Conservation (phyloP, 2,329 filamentous ascomycete species). For the Fusarium redolens region DNA sequence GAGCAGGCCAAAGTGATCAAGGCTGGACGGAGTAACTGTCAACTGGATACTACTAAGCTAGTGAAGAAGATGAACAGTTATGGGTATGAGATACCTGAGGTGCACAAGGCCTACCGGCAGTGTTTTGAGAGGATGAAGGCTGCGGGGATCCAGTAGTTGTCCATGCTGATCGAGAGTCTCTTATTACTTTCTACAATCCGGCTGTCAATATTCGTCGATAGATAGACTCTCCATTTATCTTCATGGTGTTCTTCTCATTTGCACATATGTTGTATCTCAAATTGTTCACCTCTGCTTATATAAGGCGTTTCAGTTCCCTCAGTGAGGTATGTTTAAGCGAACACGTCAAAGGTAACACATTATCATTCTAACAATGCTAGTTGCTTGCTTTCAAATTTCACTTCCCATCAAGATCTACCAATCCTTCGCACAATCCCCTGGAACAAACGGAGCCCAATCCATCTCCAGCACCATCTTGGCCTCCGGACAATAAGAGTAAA, state of each 20-base stretch:
- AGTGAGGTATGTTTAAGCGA: too few relatives aligned
- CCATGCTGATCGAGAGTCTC: too few relatives aligned
- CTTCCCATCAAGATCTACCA: not conserved
- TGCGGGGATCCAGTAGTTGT: not conserved
- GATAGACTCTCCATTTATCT: too few relatives aligned
- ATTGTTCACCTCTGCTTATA: accelerated
- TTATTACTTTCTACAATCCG: too few relatives aligned
- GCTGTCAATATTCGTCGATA: too few relatives aligned
- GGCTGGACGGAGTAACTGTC: constrained; percentile 72
- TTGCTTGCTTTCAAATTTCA: accelerated
- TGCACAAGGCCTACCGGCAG: constrained; percentile 67
- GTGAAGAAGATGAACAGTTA: constrained; percentile 70
- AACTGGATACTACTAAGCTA: constrained; percentile 72
- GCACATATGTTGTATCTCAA: too few relatives aligned
- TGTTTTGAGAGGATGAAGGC: constrained; percentile 11
- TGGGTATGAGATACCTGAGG: constrained; percentile 67
- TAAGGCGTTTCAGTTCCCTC: not conserved
- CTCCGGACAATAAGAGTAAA: not conserved
- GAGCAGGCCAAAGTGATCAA: constrained; percentile 76
- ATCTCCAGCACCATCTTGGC: not conserved
- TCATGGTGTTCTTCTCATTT: too few relatives aligned
- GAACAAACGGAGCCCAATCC: not conserved
- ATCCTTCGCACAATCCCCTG: not conserved
- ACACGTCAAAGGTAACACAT: accelerated
- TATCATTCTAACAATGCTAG: not conserved